A percentile compares a stretch with the other conserved stretches of the same genome.
phyloP scores from a whole-genome alignment of 73 alveolate species.

The Paraurostyla sp. region DNA sequence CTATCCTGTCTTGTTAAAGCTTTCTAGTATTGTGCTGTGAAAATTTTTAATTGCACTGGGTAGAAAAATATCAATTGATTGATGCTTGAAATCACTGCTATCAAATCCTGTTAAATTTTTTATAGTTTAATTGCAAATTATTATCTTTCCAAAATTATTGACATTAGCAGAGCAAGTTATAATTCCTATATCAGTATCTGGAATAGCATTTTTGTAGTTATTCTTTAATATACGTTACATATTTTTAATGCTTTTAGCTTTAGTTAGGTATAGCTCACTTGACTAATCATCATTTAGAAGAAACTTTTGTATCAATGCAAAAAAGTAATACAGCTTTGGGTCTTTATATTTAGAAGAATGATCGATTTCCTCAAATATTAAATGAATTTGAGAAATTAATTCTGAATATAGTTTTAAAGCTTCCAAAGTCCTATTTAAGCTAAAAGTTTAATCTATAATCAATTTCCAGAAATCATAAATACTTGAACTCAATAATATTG shows the following conservation, averaged over 20 bases:
- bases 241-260: neutral
- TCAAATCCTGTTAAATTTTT: slow-evolving; percentile 27
- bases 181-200: slow-evolving; percentile 22
- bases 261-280: neutral
- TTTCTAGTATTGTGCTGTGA: neutral
- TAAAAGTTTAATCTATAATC: neutral
- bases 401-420: neutral
- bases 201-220: neutral
- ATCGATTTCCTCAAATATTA: neutral
- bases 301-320: neutral
- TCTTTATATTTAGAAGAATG: neutral
- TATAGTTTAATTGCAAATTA: neutral
- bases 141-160: slow-evolving; percentile 1
- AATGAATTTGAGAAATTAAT: neutral
- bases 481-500: neutral
- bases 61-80: slow-evolving; percentile 12
- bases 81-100: neutral
- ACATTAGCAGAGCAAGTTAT: neutral
- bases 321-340: slow-evolving; percentile 1
- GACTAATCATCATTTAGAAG: slow-evolving; percentile 24
- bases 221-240: neutral
- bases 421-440: neutral
- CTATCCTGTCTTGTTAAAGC: neutral
- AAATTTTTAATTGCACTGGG: neutral
- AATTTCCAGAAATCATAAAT: neutral